Conservation (phyloP, 1,284 basidiomycete genomes). For the Kwoniella shivajii region DNA sequence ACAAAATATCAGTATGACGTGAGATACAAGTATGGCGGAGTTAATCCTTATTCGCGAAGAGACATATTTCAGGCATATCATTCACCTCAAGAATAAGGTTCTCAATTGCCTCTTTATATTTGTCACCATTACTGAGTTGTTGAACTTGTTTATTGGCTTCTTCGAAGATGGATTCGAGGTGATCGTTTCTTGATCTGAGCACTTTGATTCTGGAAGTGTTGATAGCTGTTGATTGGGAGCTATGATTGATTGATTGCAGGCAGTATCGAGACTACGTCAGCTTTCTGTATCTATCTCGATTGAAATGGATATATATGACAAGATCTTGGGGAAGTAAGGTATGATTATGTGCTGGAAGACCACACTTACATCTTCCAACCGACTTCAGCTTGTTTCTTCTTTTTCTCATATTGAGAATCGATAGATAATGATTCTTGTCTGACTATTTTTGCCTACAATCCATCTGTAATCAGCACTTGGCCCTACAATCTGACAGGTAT, state of each 20-base stretch:
- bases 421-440: conserved; percentile 91
- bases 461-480: neutral
- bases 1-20: conserved; percentile 31
- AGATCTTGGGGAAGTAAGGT: neutral
- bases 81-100: conserved; percentile 76
- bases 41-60: too few relatives aligned
- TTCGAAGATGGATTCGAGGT: conserved; percentile 85
- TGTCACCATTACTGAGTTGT: conserved; percentile 68
- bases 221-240: conserved; percentile 91
- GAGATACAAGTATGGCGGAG: too few relatives aligned
- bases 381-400: conserved; percentile 85
- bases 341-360: neutral
- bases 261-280: too few relatives aligned
- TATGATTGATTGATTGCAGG: conserved; percentile 52
- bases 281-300: too few relatives aligned
- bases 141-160: conserved; percentile 68
- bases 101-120: conserved; percentile 77
- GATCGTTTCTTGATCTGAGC: conserved; percentile 88
- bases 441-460: conserved; percentile 81
- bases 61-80: too few relatives aligned
- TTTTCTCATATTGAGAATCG: conserved; percentile 90
- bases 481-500: neutral
- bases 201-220: conserved; percentile 93
- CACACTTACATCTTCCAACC: conserved; percentile 86
- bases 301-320: too few relatives aligned